Conservation (phyloP, 169 alveolate species). For the Plasmodium knowlesi region DNA sequence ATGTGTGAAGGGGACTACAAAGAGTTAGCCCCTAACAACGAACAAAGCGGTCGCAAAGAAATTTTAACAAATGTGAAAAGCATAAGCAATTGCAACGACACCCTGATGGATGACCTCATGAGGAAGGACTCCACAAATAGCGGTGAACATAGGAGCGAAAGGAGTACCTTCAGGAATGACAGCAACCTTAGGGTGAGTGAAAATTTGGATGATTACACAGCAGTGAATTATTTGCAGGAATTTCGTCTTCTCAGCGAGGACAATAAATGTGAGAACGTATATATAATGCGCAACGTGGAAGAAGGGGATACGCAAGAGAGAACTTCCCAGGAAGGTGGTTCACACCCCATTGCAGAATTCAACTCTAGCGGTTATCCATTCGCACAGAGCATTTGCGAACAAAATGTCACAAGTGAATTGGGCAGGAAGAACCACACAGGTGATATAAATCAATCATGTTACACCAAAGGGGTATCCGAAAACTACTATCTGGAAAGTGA, state of each 20-base stretch:
- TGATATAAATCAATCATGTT: background rate
- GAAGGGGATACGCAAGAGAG: background rate
- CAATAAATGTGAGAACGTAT: background rate
- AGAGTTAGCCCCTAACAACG: background rate
- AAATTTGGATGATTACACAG: background rate
- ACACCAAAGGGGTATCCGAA: background rate
- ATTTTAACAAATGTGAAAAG: background rate
- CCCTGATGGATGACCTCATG: background rate
- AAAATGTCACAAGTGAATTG: background rate
- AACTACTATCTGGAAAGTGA: background rate
- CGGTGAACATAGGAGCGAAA: background rate
- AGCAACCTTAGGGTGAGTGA: background rate
- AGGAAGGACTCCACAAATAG: constrained; percentile 2
- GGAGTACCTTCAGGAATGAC: background rate
- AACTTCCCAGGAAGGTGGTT: background rate
- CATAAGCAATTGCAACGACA: background rate
- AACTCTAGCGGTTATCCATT: background rate
- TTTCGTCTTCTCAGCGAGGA: background rate
- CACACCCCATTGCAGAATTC: background rate
- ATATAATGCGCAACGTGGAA: background rate
- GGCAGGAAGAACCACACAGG: background rate
- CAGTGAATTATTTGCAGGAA: background rate
- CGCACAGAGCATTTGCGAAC: background rate
- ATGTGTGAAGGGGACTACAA: constrained; percentile 2
- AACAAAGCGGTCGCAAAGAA: background rate